These are phyloP conservation scores for Teratosphaeria viscida DNA, from an alignment of 2,329 filamentous ascomycete species.

Conservation along the genomic window DNA sequence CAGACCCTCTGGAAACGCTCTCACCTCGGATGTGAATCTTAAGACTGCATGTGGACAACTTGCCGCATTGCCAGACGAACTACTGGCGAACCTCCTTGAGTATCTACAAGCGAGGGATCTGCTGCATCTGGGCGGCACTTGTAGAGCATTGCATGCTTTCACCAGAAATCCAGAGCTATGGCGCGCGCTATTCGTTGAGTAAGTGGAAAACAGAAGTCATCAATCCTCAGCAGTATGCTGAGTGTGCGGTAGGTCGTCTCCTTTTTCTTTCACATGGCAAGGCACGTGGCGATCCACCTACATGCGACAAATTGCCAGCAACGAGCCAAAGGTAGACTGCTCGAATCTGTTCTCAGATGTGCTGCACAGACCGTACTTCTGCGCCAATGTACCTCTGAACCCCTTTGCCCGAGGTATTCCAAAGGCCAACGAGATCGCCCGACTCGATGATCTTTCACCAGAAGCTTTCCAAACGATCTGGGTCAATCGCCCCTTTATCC, in stretches of 20 bases:
- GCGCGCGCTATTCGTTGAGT: constrained; percentile 78
- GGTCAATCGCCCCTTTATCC: constrained; percentile 74
- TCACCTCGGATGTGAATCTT: constrained; percentile 56
- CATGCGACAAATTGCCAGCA: constrained; percentile 46
- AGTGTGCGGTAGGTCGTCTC: constrained; percentile 32
- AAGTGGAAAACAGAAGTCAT: constrained; percentile 37
- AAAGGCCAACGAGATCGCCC: constrained; percentile 57
- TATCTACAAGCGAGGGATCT: constrained; percentile 56
- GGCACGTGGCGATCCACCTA: constrained; percentile 78
- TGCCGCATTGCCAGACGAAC: constrained; percentile 64
- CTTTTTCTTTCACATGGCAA: constrained; percentile 52
- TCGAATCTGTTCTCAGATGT: constrained; percentile 78
- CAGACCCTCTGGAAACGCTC: constrained; percentile 77
- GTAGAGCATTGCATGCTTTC: constrained; percentile 79
- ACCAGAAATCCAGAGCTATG: constrained; percentile 77
- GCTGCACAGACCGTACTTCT: constrained; percentile 81
- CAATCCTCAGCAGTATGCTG: constrained; percentile 18
- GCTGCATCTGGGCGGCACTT: constrained; percentile 60
- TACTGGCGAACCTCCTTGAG: constrained; percentile 66
- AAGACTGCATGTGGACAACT: constrained; percentile 57
- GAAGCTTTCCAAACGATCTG: constrained; percentile 65
- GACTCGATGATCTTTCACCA: constrained; percentile 57
- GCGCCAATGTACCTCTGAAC: constrained; percentile 61
- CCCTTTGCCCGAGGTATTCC: constrained; percentile 65
- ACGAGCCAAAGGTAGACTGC: constrained; percentile 56